A percentile compares a stretch with the other conserved stretches of the same genome.
These are phyloP conservation scores for Solanum sitiens DNA, from an alignment of 257 asterid species.

Conservation along the genomic window DNA sequence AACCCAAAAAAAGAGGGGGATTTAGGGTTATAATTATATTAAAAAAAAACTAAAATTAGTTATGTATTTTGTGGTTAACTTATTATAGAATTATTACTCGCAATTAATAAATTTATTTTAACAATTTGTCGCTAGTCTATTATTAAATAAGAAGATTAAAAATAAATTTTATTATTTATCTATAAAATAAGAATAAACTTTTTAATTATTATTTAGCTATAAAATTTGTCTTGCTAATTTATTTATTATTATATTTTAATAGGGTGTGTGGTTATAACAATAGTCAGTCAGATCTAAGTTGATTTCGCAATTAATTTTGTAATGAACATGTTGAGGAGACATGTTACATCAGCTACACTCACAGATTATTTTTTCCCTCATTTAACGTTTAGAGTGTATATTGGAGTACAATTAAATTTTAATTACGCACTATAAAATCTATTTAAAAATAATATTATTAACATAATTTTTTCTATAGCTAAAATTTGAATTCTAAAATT, in stretches of 20 bases:
- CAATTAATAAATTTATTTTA: not conserved
- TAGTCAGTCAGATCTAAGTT: slow-evolving; percentile 14
- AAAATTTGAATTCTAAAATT: fast-evolving
- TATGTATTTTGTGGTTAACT: not conserved
- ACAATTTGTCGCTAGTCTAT: not conserved
- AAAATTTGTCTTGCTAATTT: not conserved
- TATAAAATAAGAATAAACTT: not conserved
- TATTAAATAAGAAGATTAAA: not conserved
- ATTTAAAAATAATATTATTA: fast-evolving
- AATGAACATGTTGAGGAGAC: slow-evolving; percentile 21
- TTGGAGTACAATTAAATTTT: no score
- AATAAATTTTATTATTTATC: not conserved
- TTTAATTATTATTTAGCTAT: not conserved
- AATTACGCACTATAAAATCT: fast-evolving
- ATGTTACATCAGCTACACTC: slow-evolving; percentile 18
- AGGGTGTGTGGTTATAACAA: slow-evolving; percentile 6
- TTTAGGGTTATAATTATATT: not conserved
- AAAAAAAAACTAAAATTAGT: not conserved
- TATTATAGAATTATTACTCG: not conserved
- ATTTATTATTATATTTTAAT: not conserved
- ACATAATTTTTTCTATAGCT: no score
- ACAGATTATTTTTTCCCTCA: no score
- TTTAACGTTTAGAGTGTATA: no score
- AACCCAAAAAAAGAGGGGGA: not conserved
- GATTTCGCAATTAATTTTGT: not conserved